Conservation (phyloP, 495 filamentous ascomycete species). For the Tuber calosporum region DNA sequence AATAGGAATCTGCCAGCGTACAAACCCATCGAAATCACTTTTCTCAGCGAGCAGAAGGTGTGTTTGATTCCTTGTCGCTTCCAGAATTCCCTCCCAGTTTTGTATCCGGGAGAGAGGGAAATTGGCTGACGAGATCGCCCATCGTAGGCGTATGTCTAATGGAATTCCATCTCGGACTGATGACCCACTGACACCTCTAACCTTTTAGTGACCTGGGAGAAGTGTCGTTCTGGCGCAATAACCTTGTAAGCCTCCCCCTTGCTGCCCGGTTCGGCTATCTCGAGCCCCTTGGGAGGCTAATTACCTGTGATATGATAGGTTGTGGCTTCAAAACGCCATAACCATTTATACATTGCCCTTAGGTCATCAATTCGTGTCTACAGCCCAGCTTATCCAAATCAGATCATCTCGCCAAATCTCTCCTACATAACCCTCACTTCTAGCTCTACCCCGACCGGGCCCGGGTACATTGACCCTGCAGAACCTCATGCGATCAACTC, state of each 20-base stretch:
- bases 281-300: not conserved
- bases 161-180: constrained; percentile 16
- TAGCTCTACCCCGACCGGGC: constrained; percentile 47
- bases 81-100: not conserved
- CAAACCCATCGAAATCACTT: constrained; percentile 31
- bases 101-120: not conserved
- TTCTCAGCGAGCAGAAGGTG: constrained; percentile 36
- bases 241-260: constrained; percentile 27
- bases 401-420: constrained; percentile 55
- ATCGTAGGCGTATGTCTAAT: constrained; percentile 25
- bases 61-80: constrained; percentile 10
- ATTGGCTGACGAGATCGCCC: constrained; percentile 18
- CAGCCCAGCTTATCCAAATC: constrained; percentile 59
- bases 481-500: constrained; percentile 70
- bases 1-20: constrained; percentile 31
- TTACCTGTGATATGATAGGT: constrained; percentile 14
- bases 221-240: constrained; percentile 38
- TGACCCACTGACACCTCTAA: constrained; percentile 16
- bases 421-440: constrained; percentile 59
- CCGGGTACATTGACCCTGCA: constrained; percentile 52
- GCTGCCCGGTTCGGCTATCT: constrained; percentile 2
- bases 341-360: constrained; percentile 61
- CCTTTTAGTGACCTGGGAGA: constrained; percentile 30
- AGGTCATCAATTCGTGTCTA: constrained; percentile 64
- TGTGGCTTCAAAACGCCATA: constrained; percentile 39